phyloP scores from a whole-genome alignment of 2,329 filamentous ascomycete species.

The Fusarium aywerte region DNA sequence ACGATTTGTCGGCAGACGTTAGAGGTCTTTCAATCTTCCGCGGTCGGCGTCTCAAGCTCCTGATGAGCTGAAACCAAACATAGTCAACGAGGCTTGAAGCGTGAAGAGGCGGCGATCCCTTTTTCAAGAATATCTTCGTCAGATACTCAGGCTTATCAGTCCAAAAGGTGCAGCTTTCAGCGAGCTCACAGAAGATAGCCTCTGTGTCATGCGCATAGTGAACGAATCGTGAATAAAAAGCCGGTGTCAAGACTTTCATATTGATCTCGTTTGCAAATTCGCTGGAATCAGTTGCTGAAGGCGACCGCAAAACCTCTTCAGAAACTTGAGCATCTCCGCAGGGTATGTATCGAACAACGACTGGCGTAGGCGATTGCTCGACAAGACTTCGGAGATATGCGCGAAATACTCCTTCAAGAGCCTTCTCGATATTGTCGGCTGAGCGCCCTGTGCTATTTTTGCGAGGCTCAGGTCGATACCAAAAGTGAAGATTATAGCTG shows the following conservation, averaged over 20 bases:
- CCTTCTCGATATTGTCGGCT: slow-evolving; percentile 61
- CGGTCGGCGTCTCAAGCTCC: slow-evolving; percentile 56
- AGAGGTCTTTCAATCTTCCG: slow-evolving; percentile 55
- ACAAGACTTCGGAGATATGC: slow-evolving; percentile 63
- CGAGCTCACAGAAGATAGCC: slow-evolving; percentile 68
- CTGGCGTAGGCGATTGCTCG: slow-evolving; percentile 53
- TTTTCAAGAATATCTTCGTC: slow-evolving; percentile 57
- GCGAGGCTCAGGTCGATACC: slow-evolving; percentile 72
- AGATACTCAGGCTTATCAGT: slow-evolving; percentile 66
- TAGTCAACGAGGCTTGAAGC: slow-evolving; percentile 53
- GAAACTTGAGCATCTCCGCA: slow-evolving; percentile 57
- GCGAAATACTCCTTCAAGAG: slow-evolving; percentile 60
- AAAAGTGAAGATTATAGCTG: slow-evolving; percentile 67
- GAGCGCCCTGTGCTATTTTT: slow-evolving; percentile 64
- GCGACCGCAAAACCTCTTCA: slow-evolving; percentile 54
- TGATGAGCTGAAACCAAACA: slow-evolving; percentile 57
- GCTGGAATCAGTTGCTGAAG: slow-evolving; percentile 33
- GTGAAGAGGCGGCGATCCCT: slow-evolving; percentile 50
- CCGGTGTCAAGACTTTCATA: slow-evolving; percentile 70
- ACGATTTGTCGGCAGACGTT: slow-evolving; percentile 50
- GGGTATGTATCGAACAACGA: slow-evolving; percentile 65
- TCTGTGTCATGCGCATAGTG: slow-evolving; percentile 71
- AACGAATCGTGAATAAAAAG: slow-evolving; percentile 74
- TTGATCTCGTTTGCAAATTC: slow-evolving; percentile 56
- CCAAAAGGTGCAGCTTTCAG: slow-evolving; percentile 68